These are phyloP conservation scores for Agapanthus africanus DNA, from an alignment of 106 monocot genomes.

Conservation along the genomic window DNA sequence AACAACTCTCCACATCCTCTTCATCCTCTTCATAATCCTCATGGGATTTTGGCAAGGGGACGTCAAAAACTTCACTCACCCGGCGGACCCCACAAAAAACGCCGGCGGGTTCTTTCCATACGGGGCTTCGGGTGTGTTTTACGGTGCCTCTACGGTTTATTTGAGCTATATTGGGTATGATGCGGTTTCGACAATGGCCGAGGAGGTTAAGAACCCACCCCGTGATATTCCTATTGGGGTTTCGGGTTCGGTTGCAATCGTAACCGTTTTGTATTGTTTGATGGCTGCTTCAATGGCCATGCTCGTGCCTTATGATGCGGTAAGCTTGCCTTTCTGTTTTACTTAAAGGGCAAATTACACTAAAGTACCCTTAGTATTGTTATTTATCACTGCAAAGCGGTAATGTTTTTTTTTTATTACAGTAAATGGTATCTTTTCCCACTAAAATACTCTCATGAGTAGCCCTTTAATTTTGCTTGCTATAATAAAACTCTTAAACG, in stretches of 20 bases:
- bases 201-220: conserved; percentile 68
- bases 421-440: too few species aligned
- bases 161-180: conserved; percentile 97
- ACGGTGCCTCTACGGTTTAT: conserved; percentile 79
- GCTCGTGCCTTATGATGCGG: conserved; percentile 89
- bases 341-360: too few species aligned
- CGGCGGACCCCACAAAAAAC: conserved; percentile 37
- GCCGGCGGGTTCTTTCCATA: conserved; percentile 72
- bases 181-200: conserved; percentile 99
- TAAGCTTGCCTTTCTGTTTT: conserved; percentile 16
- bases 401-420: too few species aligned
- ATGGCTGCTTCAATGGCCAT: conserved; percentile 87
- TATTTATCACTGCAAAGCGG: too few species aligned
- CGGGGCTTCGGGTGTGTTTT: conserved; percentile 64
- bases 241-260: conserved; percentile 76
- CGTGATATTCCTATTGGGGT: conserved; percentile 90
- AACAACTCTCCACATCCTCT: conserved; percentile 58
- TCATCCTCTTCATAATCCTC: conserved; percentile 83
- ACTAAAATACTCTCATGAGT: too few species aligned
- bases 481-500: too few species aligned
- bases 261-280: conserved; percentile 81
- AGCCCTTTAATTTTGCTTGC: too few species aligned
- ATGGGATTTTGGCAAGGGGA: conserved; percentile 73
- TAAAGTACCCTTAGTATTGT: too few species aligned
- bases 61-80: conserved; percentile 41